phyloP scores from a whole-genome alignment of 345 rosid genomes.

The Corchorus olitorius region DNA sequence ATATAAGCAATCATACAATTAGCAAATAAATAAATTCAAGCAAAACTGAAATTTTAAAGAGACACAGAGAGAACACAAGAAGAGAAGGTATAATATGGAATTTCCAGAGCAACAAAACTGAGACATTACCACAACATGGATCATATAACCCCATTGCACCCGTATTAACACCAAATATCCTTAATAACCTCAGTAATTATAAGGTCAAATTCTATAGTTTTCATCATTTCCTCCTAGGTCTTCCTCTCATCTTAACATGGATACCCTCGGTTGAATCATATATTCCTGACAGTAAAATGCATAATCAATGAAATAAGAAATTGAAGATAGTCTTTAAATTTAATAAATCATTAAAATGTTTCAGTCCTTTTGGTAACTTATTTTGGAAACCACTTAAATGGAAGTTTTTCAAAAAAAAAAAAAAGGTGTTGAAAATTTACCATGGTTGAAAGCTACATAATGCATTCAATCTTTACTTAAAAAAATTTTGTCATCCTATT shows the following conservation, averaged over 20 bases:
- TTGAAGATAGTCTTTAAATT: not conserved
- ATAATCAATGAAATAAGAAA: no score
- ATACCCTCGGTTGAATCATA: not conserved
- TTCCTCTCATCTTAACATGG: not conserved
- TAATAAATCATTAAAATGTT: not conserved
- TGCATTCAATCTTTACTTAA: not conserved
- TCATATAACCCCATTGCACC: not conserved
- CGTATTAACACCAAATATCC: not conserved
- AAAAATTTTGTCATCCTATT: not conserved
- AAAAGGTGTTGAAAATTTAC: not conserved
- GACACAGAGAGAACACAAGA: not conserved
- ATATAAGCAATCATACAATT: conserved; percentile 20
- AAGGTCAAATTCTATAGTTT: not conserved
- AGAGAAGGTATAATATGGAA: not conserved
- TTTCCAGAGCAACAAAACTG: not conserved
- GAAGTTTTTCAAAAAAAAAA: not conserved
- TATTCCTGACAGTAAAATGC: not conserved
- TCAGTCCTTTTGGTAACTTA: not conserved
- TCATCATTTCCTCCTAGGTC: no score
- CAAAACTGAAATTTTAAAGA: not conserved
- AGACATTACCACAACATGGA: not conserved
- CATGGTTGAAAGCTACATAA: not conserved
- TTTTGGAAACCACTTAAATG: not conserved
- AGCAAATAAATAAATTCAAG: not conserved
- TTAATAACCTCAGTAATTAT: not conserved